phyloP scores from a whole-genome alignment of 495 filamentous ascomycete species.

The Jackrogersella multiformis region DNA sequence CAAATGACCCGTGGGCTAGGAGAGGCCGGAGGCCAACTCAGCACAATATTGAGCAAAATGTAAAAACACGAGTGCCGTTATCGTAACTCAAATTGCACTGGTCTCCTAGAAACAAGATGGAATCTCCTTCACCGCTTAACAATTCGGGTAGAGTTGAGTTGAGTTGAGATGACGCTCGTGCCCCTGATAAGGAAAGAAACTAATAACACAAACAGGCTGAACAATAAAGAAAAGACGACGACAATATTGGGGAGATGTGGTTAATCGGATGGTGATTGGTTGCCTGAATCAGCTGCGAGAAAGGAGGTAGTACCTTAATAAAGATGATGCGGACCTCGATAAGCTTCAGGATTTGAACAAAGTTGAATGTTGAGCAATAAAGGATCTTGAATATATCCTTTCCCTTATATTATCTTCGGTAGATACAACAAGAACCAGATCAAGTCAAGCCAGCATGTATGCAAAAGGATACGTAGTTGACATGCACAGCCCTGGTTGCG shows the following conservation, averaged over 20 bases:
- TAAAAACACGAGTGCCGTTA: conserved; percentile 34
- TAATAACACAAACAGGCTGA: conserved; percentile 45
- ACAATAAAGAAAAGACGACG: conserved; percentile 38
- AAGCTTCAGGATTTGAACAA: conserved; percentile 17
- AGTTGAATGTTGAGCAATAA: conserved; percentile 19
- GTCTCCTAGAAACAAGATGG: conserved; percentile 22
- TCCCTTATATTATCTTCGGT: conserved; percentile 24
- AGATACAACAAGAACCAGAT: conserved; percentile 18
- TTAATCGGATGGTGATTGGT: conserved; percentile 15
- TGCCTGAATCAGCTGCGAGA: conserved; percentile 22
- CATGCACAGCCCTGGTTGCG: conserved; percentile 36
- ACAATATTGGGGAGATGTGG: conserved; percentile 25
- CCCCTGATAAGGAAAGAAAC: conserved; percentile 36
- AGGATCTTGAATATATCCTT: conserved; percentile 7
- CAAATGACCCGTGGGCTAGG: conserved; percentile 10
- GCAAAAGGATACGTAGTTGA: conserved; percentile 8
- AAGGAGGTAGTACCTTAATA: conserved; percentile 36
- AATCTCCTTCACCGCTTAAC: conserved; percentile 36
- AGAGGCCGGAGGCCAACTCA: conserved; percentile 3
- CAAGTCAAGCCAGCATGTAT: conserved; percentile 10
- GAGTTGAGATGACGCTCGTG: conserved; percentile 9
- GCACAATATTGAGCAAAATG: conserved; percentile 21
- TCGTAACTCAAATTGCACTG: conserved; percentile 30
- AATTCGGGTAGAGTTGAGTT: conserved; percentile 27
- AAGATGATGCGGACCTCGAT: conserved; percentile 37